Percentiles rank a stretch among this genome's conserved stretches.
Conservation (phyloP, 768 basidiomycete genomes). For the Boletales sp. region DNA sequence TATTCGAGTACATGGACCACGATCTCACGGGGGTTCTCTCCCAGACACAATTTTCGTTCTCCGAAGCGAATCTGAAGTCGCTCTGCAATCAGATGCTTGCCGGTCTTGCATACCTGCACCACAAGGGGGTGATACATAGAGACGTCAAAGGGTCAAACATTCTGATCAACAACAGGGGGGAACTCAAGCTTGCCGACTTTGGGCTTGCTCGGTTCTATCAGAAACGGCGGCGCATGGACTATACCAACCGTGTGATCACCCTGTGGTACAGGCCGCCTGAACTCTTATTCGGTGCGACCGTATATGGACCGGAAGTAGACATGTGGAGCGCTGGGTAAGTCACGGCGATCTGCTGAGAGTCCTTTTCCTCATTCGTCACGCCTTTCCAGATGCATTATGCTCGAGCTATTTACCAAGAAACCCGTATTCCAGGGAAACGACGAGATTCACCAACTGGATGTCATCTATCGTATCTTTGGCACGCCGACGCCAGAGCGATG, state of each 20-base stretch:
- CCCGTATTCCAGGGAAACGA: constrained; percentile 98
- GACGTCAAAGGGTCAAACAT: constrained; percentile 99
- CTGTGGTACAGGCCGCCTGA: constrained; percentile 98
- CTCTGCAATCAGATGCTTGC: constrained; percentile 94
- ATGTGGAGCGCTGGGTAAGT: constrained; percentile 98
- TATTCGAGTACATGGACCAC: constrained; percentile 99
- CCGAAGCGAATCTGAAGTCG: constrained; percentile 88
- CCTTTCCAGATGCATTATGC: constrained; percentile 85
- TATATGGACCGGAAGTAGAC: constrained; percentile 96
- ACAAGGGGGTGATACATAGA: constrained; percentile 93
- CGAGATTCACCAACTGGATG: constrained; percentile 95
- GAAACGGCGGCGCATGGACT: constrained; percentile 84
- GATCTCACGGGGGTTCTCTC: constrained; percentile 94
- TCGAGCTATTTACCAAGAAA: constrained; percentile 93
- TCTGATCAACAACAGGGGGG: constrained; percentile 83
- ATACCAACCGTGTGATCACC: constrained; percentile 99
- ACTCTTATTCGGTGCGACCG: constrained; percentile 89
- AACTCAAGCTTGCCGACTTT: constrained; percentile 96
- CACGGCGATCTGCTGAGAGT: not conserved
- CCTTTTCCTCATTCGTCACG: not conserved
- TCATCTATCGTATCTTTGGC: constrained; percentile 87
- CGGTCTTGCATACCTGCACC: constrained; percentile 92
- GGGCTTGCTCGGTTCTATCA: constrained; percentile 96
- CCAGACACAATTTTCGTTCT: constrained; percentile 84
- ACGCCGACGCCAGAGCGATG: constrained; percentile 83